phyloP scores from a whole-genome alignment of 2,329 filamentous ascomycete species.

The Purpureocillium lavendulum region DNA sequence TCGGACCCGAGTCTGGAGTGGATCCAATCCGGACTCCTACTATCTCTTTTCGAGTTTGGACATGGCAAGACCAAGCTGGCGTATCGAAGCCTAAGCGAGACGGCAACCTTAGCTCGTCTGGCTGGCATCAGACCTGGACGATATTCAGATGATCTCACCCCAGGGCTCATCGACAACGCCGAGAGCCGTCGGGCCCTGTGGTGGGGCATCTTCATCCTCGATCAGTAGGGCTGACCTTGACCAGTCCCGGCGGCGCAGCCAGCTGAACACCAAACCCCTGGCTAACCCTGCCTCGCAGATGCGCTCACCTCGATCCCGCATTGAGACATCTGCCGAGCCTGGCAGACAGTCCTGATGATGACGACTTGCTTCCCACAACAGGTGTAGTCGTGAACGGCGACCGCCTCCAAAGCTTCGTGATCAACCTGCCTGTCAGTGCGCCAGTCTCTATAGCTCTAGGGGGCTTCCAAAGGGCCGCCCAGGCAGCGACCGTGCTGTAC shows the following conservation, averaged over 20 bases:
- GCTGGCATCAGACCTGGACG: neutral
- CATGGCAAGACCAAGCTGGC: neutral
- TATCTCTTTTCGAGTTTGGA: conserved; percentile 1
- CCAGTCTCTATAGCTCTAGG: neutral
- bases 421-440: neutral
- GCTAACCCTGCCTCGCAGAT: too few relatives aligned
- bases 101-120: neutral
- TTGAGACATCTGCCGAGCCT: too few relatives aligned
- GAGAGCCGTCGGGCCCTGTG: neutral
- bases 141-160: neutral
- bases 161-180: neutral
- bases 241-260: neutral
- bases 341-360: too few relatives aligned
- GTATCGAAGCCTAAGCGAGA: neutral
- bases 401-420: neutral
- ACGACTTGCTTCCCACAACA: neutral
- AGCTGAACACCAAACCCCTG: too few relatives aligned
- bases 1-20: neutral
- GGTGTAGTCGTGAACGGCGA: neutral
- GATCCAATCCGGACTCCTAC: neutral
- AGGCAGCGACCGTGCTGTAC: neutral
- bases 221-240: neutral
- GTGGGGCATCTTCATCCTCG: conserved; percentile 1
- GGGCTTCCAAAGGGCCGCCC: neutral
- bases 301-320: too few relatives aligned